Conservation (phyloP, 2,329 filamentous ascomycete genomes). For the Diaporthe citrichinensis region DNA sequence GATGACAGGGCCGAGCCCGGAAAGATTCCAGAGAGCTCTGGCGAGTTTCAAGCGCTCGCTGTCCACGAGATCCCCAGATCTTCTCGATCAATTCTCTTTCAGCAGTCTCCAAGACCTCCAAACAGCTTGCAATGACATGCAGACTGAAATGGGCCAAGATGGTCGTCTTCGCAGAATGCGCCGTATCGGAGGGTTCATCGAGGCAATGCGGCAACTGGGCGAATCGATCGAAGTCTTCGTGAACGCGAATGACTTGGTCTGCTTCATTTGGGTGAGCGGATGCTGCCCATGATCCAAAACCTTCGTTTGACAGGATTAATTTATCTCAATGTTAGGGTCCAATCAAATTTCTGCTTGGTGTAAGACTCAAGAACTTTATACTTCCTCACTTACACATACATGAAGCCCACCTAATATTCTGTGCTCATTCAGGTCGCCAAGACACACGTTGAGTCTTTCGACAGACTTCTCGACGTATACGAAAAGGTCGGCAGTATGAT, state of each 20-base stretch:
- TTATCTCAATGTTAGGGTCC: background rate
- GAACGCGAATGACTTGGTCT: slow-evolving; percentile 8
- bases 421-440: background rate
- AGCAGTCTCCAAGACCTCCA: background rate
- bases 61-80: background rate
- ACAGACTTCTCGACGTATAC: slow-evolving; percentile 23
- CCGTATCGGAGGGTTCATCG: background rate
- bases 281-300: too few species aligned
- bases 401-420: background rate
- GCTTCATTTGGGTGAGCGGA: slow-evolving; percentile 14
- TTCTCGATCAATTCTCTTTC: background rate
- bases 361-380: background rate
- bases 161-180: slow-evolving; percentile 12
- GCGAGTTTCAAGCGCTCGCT: slow-evolving; percentile 1
- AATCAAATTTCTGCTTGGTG: slow-evolving; percentile 1
- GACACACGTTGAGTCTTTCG: slow-evolving; percentile 6
- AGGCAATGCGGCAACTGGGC: slow-evolving; percentile 18
- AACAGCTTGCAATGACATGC: background rate
- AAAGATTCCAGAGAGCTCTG: slow-evolving; percentile 14
- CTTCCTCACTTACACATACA: background rate
- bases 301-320: background rate
- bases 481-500: background rate
- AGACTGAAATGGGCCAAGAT: background rate
- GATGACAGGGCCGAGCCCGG: background rate
- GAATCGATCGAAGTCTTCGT: background rate